A percentile compares a stretch with the other conserved stretches of the same genome.
These are phyloP conservation scores for Cucurbita maxima DNA, from an alignment of 306 rosid species.

Conservation along the genomic window DNA sequence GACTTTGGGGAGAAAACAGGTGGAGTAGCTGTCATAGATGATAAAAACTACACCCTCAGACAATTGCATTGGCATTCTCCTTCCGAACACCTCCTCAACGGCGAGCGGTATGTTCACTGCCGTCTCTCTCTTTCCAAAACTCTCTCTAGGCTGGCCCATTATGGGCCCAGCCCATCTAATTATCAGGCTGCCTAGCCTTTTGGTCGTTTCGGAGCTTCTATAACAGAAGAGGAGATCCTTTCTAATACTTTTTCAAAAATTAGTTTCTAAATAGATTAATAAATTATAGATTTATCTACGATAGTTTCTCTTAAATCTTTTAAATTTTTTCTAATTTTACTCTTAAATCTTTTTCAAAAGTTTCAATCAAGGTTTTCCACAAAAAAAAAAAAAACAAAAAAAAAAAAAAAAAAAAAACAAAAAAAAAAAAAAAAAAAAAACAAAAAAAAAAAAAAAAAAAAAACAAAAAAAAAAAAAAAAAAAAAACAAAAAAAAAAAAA, in stretches of 20 bases:
- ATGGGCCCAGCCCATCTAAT: neutral
- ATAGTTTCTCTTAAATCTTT: neutral
- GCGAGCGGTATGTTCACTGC: conserved; percentile 30
- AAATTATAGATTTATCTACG: no score
- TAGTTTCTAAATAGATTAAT: no score
- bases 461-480: no score
- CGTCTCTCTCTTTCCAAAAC: neutral
- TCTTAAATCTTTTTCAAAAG: neutral
- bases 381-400: no score
- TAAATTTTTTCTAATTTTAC: neutral
- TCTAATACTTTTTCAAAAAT: no score
- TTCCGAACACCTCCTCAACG: conserved; percentile 54
- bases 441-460: no score
- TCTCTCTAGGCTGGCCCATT: neutral
- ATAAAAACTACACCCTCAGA: conserved; percentile 37
- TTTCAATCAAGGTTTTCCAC: neutral
- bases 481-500: no score
- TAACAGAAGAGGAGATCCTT: neutral
- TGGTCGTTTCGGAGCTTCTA: neutral
- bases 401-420: no score
- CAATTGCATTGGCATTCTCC: conserved; percentile 90
- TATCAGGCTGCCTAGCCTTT: neutral
- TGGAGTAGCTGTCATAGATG: conserved; percentile 23
- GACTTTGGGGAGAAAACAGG: conserved; percentile 38
- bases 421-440: no score